Base-by-base conservation (phyloP, 345 rosid genomes). In the Aquilaria sinensis region DNA sequence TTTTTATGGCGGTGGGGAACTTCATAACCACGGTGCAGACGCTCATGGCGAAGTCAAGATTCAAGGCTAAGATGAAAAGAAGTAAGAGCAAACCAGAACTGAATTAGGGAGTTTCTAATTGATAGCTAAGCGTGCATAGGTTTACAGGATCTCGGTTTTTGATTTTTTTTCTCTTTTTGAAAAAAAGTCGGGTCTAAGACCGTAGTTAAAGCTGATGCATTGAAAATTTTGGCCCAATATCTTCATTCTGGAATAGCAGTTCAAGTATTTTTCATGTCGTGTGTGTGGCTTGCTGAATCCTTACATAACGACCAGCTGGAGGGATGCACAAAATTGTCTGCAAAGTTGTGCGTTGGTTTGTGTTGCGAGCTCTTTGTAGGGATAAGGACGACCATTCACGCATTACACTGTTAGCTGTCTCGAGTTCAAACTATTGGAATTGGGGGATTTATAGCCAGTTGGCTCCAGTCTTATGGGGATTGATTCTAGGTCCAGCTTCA, bases 1-100 rank as follows among this genome's bases (percentile, higher is more conserved):
- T 95, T 58, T 72, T 91, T 34, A 95, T 95, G 97, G 97, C 99
- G 0, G 81, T 80, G 12, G 97, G 99, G 55, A 95, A 95, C 83
- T 95, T 95, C 67, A 74, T 71, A 63, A 87, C 89, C 73, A 91
- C 97, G 1, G 86, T 91, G 30, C 77, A 85, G 77, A 95, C 96
- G 15, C 85, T 91, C 31, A 72, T 80, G 88, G 70, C 77, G 4
- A 95, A 91, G 80, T 95, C 96, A 11, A 85, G 91, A 82, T 83
- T 95, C 64, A 91, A 95, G 79, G 96, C 94, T 51, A 91, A 94
- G 88, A 95, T 91, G 96, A 91, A 82, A 79, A 83, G 85, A 77
- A 84, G 80, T 49, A 91, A 89, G 89, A 82, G 87, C 81, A 91
- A 78, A 84, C 86, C 69, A 58, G 90, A 86, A 58, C 74, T 90